Percentiles rank a stretch among this genome's conserved stretches.
These are phyloP conservation scores for Aureobasidium leucospermi DNA, from an alignment of 2,329 filamentous ascomycete species.

Conservation along the genomic window DNA sequence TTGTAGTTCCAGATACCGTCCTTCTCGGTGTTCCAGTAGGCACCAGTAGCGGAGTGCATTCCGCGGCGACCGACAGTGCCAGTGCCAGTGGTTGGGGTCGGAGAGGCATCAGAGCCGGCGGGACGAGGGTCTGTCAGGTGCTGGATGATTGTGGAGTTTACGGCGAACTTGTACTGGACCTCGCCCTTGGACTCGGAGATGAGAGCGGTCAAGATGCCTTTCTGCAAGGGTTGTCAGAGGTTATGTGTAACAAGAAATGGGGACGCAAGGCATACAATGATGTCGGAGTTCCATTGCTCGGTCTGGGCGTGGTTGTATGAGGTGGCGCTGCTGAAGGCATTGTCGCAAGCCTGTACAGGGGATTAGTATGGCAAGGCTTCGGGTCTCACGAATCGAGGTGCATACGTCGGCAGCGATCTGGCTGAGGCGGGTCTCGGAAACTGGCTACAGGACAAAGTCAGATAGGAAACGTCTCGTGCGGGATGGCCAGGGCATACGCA, in stretches of 20 bases:
- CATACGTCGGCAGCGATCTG: conserved; percentile 75
- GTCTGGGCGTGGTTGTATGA: conserved; percentile 85
- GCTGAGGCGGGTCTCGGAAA: conserved; percentile 68
- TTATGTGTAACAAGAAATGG: conserved; percentile 26
- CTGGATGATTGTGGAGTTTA: conserved; percentile 98
- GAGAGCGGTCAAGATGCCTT: conserved; percentile 67
- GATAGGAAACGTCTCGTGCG: background rate
- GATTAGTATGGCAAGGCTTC: background rate
- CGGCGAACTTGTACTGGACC: conserved; percentile 77
- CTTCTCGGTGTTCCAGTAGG: conserved; percentile 86
- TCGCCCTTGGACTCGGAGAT: conserved; percentile 62
- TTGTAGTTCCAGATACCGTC: conserved; percentile 89
- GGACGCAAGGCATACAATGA: conserved; percentile 63
- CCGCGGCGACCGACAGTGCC: conserved; percentile 69
- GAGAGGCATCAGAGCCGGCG: conserved; percentile 44
- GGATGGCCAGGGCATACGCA: background rate
- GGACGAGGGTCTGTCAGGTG: conserved; percentile 66
- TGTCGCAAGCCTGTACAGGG: conserved; percentile 64
- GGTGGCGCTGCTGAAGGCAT: conserved; percentile 63
- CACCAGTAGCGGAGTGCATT: conserved; percentile 80
- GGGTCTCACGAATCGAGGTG: conserved; percentile 1
- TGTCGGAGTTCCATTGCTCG: conserved; percentile 79
- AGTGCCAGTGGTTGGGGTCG: conserved; percentile 19
- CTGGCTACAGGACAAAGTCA: conserved; percentile 48
- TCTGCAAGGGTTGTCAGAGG: conserved; percentile 40